phyloP scores from a whole-genome alignment of 2,329 filamentous ascomycete genomes.

The Malbranchea cinnamomea region DNA sequence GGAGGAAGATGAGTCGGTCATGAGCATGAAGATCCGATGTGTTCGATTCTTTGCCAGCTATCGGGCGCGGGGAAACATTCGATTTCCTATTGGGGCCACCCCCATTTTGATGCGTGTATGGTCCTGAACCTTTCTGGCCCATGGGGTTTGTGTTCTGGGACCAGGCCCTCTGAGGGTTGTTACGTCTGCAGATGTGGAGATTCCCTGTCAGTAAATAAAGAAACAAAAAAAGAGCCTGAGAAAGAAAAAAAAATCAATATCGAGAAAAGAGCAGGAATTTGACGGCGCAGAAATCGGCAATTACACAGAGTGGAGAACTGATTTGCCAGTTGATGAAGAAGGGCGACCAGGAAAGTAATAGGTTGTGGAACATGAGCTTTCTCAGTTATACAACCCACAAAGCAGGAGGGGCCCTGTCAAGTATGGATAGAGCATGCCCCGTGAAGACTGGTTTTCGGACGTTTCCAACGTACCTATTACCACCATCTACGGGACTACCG shows the following conservation, averaged over 20 bases:
- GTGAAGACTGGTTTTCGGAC: too few species aligned
- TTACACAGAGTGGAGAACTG: slow-evolving; percentile 1
- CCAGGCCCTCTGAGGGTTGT: slow-evolving; percentile 46
- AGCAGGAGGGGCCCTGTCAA: too few species aligned
- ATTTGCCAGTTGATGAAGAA: neutral
- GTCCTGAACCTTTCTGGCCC: slow-evolving; percentile 38
- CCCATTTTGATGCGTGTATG: slow-evolving; percentile 38
- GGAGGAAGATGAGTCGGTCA: slow-evolving; percentile 44
- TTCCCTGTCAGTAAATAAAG: slow-evolving; percentile 12
- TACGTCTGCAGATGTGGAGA: slow-evolving; percentile 28
- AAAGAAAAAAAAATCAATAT: neutral
- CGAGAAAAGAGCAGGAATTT: slow-evolving; percentile 1
- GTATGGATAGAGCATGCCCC: too few species aligned
- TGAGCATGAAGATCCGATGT: slow-evolving; percentile 43
- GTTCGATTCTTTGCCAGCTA: slow-evolving; percentile 33
- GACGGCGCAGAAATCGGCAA: neutral
- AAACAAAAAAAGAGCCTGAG: neutral
- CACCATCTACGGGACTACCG: slow-evolving; percentile 39
- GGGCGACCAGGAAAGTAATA: neutral
- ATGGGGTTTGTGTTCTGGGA: slow-evolving; percentile 45
- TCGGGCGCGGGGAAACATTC: slow-evolving; percentile 22
- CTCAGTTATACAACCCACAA: too few species aligned
- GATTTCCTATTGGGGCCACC: slow-evolving; percentile 31
- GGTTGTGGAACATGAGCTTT: neutral
- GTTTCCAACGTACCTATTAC: slow-evolving; percentile 43